Evolutionary conservation across 805 yeast genomes (phyloP).

Genomic region (Schwanniomyces polymorphus): DNA sequence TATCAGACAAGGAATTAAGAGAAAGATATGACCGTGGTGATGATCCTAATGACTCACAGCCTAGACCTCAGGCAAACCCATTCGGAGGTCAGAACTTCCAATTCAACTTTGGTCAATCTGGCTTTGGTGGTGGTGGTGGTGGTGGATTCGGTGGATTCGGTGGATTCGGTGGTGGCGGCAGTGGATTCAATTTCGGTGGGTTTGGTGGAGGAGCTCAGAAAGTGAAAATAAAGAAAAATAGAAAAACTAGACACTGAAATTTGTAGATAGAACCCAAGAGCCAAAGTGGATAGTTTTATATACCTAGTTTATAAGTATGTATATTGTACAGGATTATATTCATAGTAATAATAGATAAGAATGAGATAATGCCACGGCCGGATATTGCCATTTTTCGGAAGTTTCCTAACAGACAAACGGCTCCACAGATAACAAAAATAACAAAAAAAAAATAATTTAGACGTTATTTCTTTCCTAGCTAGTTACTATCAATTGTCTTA

Average conservation of each 20-base stretch:
- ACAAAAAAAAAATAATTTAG: not conserved
- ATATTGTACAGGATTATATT: not conserved
- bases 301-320: not conserved
- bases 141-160: slow-evolving; percentile 12
- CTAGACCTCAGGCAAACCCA: slow-evolving; percentile 10
- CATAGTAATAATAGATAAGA: not conserved
- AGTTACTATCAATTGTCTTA: not conserved
- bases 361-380: not conserved
- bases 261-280: not conserved
- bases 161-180: slow-evolving; percentile 11
- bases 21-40: slow-evolving; percentile 66
- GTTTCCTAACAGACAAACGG: not conserved
- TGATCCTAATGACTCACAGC: slow-evolving; percentile 44
- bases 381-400: not conserved
- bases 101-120: slow-evolving; percentile 1
- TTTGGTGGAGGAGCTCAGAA: slow-evolving; percentile 8
- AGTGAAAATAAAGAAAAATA: slow-evolving; percentile 15
- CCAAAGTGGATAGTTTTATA: not conserved
- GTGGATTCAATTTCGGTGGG: slow-evolving; percentile 13
- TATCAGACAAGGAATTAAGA: slow-evolving; percentile 65
- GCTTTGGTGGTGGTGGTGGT: slow-evolving; percentile 10
- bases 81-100: slow-evolving; percentile 4
- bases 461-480: not conserved
- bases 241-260: slow-evolving; percentile 4
- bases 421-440: not conserved